These are phyloP conservation scores for Liriodendron chinense DNA, from an alignment of 164 flowering plant species.

Conservation along the genomic window DNA sequence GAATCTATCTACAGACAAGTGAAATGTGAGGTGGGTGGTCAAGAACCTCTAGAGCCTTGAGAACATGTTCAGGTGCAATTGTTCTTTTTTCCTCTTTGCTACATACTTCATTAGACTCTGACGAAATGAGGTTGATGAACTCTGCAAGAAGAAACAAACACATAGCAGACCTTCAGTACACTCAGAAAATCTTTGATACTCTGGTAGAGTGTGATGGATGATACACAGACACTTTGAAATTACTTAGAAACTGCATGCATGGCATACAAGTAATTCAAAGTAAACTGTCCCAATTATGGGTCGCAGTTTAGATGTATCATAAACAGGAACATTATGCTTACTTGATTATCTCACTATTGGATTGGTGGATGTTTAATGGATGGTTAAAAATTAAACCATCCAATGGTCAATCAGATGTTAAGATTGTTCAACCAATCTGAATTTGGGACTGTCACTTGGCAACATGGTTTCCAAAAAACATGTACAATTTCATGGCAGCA, in stretches of 20 bases:
- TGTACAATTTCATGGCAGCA: too few relatives aligned
- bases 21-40: neutral
- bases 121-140: slow-evolving; percentile 87
- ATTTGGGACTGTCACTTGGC: too few relatives aligned
- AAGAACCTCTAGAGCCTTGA: slow-evolving; percentile 85
- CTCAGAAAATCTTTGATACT: neutral
- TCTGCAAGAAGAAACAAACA: slow-evolving; percentile 45
- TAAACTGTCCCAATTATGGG: neutral
- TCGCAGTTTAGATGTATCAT: neutral
- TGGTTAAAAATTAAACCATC: too few relatives aligned
- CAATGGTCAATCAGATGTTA: too few relatives aligned
- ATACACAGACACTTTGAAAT: neutral
- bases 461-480: too few relatives aligned
- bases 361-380: too few relatives aligned
- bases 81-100: slow-evolving; percentile 79
- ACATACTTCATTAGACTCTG: slow-evolving; percentile 98
- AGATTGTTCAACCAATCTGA: too few relatives aligned
- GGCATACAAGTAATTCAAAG: neutral
- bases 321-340: neutral
- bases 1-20: neutral
- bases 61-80: slow-evolving; percentile 98
- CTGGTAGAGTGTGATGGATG: neutral
- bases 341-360: neutral
- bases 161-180: neutral
- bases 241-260: neutral